These are phyloP conservation scores for Ophiostoma piceae DNA, from an alignment of 2,329 filamentous ascomycete species.

Conservation along the genomic window DNA sequence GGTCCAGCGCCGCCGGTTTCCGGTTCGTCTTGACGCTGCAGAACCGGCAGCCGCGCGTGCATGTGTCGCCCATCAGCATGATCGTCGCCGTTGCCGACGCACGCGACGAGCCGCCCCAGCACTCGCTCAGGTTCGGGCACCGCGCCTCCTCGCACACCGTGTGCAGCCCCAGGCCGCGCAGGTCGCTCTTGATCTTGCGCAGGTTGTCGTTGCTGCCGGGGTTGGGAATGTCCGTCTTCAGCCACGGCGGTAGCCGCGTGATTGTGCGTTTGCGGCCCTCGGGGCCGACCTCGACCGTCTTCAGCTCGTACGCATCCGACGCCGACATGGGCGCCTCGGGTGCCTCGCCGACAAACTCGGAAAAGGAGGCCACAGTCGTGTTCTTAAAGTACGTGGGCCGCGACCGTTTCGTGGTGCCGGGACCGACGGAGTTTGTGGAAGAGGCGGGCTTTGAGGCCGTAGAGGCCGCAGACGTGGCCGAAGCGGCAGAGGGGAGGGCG, in stretches of 20 bases:
- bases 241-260: conserved; percentile 80
- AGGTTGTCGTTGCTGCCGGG: conserved; percentile 71
- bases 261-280: conserved; percentile 58
- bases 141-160: conserved; percentile 97
- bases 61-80: conserved; percentile 99
- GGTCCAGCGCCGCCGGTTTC: conserved; percentile 71
- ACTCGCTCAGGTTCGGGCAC: conserved; percentile 96
- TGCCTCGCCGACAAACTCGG: conserved; percentile 49
- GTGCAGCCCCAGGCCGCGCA: conserved; percentile 82
- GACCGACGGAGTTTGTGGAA: conserved; percentile 18
- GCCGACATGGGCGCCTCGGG: conserved; percentile 41
- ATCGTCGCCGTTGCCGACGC: conserved; percentile 92
- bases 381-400: conserved; percentile 57
- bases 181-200: conserved; percentile 90
- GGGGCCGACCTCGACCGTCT: conserved; percentile 60
- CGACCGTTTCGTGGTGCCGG: conserved; percentile 24
- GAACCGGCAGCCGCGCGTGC: conserved; percentile 92
- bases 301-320: conserved; percentile 54
- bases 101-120: conserved; percentile 90
- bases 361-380: conserved; percentile 51
- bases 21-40: conserved; percentile 92
- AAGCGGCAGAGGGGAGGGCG: conserved; percentile 19
- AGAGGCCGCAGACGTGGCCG: conserved; percentile 22
- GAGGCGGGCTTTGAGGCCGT: conserved; percentile 27
- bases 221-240: conserved; percentile 82